These are phyloP conservation scores for Blastobotrys ciferrii DNA, from an alignment of 1,139 yeast species.

Conservation along the genomic window DNA sequence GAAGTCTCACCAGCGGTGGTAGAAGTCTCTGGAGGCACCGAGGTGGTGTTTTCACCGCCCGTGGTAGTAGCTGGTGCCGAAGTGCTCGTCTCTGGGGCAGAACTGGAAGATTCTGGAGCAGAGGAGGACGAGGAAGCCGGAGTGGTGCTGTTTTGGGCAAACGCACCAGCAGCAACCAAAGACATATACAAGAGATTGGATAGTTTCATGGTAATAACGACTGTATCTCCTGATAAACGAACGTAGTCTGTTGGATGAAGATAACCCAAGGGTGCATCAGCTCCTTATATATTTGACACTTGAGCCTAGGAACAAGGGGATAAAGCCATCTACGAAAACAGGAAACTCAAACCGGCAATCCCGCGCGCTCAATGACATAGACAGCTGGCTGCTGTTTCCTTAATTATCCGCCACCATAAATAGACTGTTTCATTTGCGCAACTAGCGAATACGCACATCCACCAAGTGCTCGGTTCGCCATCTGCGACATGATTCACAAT, in stretches of 20 bases:
- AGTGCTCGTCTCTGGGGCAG: neutral
- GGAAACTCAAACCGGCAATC: neutral
- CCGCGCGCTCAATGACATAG: neutral
- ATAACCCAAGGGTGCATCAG: neutral
- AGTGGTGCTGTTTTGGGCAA: neutral
- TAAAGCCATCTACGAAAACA: neutral
- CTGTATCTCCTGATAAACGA: neutral
- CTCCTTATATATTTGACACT: neutral
- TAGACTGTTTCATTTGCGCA: neutral
- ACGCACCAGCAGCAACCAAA: neutral
- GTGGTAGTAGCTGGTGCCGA: neutral
- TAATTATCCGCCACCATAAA: neutral
- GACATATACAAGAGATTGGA: neutral
- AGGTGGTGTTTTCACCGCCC: too few species aligned
- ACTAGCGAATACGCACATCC: neutral
- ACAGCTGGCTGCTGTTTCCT: neutral
- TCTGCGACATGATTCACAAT: neutral
- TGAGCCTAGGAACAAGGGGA: neutral
- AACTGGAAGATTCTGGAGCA: neutral
- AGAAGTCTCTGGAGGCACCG: too few species aligned
- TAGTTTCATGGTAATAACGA: conserved; percentile 1
- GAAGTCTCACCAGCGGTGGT: too few species aligned
- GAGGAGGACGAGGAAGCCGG: neutral
- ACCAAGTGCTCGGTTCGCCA: neutral
- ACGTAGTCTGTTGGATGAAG: neutral